Conservation (phyloP, 176 grass and related monocot species). For the Juncus inflexus region DNA sequence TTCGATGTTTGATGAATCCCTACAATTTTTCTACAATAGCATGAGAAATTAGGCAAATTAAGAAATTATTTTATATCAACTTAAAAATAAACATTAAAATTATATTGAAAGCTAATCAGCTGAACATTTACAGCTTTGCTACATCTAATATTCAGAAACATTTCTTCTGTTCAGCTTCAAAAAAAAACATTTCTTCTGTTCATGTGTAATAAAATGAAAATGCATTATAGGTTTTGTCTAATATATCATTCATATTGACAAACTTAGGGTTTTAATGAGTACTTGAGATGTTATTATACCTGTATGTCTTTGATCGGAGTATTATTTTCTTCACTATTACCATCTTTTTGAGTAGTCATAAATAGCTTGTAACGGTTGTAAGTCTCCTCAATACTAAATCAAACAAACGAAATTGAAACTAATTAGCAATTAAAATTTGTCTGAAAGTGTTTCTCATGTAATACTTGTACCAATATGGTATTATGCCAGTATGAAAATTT, state of each 20-base stretch:
- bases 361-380: slow-evolving; percentile 21
- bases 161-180: neutral
- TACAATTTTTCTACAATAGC: slow-evolving; percentile 18
- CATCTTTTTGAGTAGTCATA: slow-evolving; percentile 2
- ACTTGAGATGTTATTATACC: neutral
- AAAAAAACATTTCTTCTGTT: neutral
- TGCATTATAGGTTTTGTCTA: neutral
- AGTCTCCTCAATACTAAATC: slow-evolving; percentile 1
- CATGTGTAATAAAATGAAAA: neutral
- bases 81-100: neutral
- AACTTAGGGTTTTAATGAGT: neutral
- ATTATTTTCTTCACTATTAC: neutral
- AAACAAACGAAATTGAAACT: neutral
- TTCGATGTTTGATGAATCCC: neutral
- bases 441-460: too few relatives aligned
- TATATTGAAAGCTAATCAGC: neutral
- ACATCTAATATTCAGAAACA: neutral
- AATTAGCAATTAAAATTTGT: neutral
- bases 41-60: slow-evolving; percentile 6
- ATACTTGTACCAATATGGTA: too few relatives aligned
- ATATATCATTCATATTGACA: neutral
- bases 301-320: neutral
- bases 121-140: neutral
- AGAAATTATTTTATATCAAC: neutral
- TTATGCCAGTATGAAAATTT: too few relatives aligned